Percentiles rank a stretch among this genome's conserved stretches.
Evolutionary conservation across 2,329 filamentous ascomycete species (phyloP).

Genomic region (Nectriaceae sp.): DNA sequence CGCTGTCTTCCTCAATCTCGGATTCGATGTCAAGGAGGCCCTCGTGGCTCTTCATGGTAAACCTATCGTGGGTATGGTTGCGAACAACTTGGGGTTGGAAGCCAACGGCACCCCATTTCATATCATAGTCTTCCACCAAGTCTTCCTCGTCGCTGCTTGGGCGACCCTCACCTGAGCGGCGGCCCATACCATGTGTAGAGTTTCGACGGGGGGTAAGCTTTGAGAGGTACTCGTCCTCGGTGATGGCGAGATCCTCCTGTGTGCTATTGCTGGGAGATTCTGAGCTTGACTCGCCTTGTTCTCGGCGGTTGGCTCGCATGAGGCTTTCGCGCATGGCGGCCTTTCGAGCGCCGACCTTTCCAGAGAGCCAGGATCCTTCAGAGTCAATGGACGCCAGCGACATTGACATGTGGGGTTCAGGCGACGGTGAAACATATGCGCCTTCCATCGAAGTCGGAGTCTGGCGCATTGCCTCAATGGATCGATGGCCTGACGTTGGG

Average conservation of each 20-base stretch:
- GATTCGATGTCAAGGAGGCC: constrained; percentile 49
- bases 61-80: constrained; percentile 42
- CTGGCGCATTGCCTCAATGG: constrained; percentile 31
- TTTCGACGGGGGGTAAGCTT: constrained; percentile 34
- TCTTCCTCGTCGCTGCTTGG: constrained; percentile 63
- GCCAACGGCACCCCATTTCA: constrained; percentile 54
- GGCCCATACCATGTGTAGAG: constrained; percentile 31
- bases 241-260: constrained; percentile 64
- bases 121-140: constrained; percentile 41
- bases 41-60: constrained; percentile 53
- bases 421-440: constrained; percentile 41
- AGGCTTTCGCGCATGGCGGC: constrained; percentile 48
- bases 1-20: constrained; percentile 35
- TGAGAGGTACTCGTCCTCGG: constrained; percentile 76
- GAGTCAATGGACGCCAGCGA: constrained; percentile 94
- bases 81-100: constrained; percentile 61
- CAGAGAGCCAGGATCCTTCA: constrained; percentile 93
- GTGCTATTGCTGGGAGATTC: constrained; percentile 43
- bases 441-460: constrained; percentile 26
- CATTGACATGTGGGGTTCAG: constrained; percentile 70
- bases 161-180: constrained; percentile 52
- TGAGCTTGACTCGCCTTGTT: constrained; percentile 36
- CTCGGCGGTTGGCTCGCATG: constrained; percentile 32
- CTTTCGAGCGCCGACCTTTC: constrained; percentile 57
- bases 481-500: constrained; percentile 46